Evolutionary conservation across 208 protist species (phyloP), one percentile per base, ranked within the genome.

Genomic region (Leptomonas pyrrhocoris): DNA sequence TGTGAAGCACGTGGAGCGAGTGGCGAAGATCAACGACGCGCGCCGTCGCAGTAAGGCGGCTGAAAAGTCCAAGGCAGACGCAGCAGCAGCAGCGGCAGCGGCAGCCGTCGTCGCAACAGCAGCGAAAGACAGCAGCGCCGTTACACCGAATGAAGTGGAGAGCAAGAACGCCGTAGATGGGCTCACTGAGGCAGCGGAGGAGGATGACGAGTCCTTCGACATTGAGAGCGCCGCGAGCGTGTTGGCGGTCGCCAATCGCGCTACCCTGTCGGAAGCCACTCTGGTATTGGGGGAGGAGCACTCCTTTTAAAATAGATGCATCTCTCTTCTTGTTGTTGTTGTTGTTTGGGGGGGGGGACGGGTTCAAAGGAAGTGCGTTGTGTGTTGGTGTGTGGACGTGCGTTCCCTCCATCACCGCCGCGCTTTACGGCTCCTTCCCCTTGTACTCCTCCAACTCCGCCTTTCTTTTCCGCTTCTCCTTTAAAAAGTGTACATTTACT

Each of bases 1-100:
- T 0, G 84, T 96, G 31, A 71, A 80, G 55, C 85, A 91, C 74
- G 90, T 89, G 11, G 86, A 90, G 77, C 84, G 91, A 6, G 76
- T 84, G 16, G 72, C 80, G 53, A 92, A 86, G 72, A n/a, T 88
- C 40, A 77, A 79, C 21, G 73, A 88, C 23, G 75, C 68, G 38
- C 83, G 87, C 9, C 80, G 73, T 58, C 77, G 77, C 59, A 62
- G 58, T 7, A 79, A 85, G 60, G 70, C 54, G 9, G 55, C 40
- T 15, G 55, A n/a, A 18, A 65, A 64, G 28, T 16, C 19, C 18
- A 68, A 62, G 25, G 64, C 48, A 51, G 55, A 28, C 12, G 71
- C 61, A 46, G 58, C 63, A 43, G 72, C 72, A 19, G 72, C 56
- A 30, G 72, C 64, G 18, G 64, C 63, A 36, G 31, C 63, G 21